Conservation (phyloP, 108 stramenopile genomes). For the Licmophora abbreviata region DNA sequence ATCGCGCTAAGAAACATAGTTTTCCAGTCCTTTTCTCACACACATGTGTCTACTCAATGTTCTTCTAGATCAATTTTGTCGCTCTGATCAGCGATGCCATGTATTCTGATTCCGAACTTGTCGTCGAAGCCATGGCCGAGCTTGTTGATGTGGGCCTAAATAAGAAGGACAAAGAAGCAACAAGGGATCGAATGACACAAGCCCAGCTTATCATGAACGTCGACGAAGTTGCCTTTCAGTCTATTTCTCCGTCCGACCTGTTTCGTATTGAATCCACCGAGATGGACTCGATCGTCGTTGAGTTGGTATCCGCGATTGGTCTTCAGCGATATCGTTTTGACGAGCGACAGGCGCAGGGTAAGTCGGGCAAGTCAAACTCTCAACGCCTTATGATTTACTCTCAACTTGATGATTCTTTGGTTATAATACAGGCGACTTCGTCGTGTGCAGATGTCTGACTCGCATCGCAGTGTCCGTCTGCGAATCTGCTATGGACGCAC, state of each 20-base stretch:
- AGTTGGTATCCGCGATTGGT: constrained; percentile 55
- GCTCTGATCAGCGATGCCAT: constrained; percentile 56
- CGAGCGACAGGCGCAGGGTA: constrained; percentile 41
- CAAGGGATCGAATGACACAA: constrained; percentile 34
- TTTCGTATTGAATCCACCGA: constrained; percentile 42
- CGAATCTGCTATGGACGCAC: constrained; percentile 17
- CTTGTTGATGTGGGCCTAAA: constrained; percentile 47
- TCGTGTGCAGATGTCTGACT: constrained; percentile 38
- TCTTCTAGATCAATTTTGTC: constrained; percentile 60
- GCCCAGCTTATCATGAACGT: constrained; percentile 36
- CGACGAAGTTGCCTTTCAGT: constrained; percentile 27
- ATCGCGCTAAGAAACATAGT: constrained; percentile 12
- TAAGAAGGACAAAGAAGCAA: constrained; percentile 10
- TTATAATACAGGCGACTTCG: constrained; percentile 15
- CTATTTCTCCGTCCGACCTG: constrained; percentile 28
- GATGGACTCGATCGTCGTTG: constrained; percentile 38
- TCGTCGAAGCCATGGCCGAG: constrained; percentile 64
- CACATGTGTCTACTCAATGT: background rate
- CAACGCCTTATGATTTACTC: background rate
- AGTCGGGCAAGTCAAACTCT: constrained; percentile 7
- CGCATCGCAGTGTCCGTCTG: constrained; percentile 31
- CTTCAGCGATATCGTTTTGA: constrained; percentile 65
- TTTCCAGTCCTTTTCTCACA: constrained; percentile 3
- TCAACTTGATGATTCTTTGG: background rate
- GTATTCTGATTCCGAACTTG: constrained; percentile 54